phyloP scores from a whole-genome alignment of 2,329 filamentous ascomycete genomes.

The Penicillium sp. region DNA sequence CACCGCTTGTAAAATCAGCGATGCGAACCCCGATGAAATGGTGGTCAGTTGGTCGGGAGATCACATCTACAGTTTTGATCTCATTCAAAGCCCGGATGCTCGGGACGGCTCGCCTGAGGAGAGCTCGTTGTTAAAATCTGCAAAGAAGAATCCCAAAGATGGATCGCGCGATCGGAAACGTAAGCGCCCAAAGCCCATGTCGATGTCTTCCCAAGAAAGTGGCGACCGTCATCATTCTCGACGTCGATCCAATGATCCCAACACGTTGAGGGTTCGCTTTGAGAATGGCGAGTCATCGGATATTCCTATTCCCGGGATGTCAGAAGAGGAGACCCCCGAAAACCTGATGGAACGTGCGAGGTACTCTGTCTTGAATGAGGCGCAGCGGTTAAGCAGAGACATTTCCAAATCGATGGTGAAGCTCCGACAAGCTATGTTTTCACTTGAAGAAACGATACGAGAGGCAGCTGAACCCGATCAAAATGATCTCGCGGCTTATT shows the following conservation, averaged over 20 bases:
- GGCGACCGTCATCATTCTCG: constrained; percentile 49
- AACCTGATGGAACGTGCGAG: constrained; percentile 41
- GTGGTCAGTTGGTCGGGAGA: constrained; percentile 69
- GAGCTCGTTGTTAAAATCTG: constrained; percentile 22
- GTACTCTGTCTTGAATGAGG: constrained; percentile 50
- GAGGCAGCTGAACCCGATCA: constrained; percentile 15
- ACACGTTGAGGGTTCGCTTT: constrained; percentile 57
- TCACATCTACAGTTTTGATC: constrained; percentile 66
- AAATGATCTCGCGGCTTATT: constrained; percentile 31
- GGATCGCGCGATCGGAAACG: constrained; percentile 52
- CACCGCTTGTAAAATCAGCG: constrained; percentile 69
- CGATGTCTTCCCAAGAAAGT: constrained; percentile 44
- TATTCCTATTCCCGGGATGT: constrained; percentile 48
- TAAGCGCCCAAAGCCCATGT: constrained; percentile 54
- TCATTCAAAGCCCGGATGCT: constrained; percentile 59
- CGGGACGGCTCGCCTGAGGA: constrained; percentile 40
- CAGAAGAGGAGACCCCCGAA: constrained; percentile 29
- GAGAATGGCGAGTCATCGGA: constrained; percentile 62
- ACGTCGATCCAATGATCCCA: constrained; percentile 24
- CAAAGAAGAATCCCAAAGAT: constrained; percentile 1
- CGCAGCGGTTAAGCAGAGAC: constrained; percentile 54
- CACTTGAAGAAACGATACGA: constrained; percentile 41
- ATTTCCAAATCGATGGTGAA: constrained; percentile 57
- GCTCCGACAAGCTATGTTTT: constrained; percentile 58
- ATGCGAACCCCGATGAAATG: constrained; percentile 67